Base-by-base conservation (phyloP, 2,329 filamentous ascomycete species). In the Fusarium sp. region DNA sequence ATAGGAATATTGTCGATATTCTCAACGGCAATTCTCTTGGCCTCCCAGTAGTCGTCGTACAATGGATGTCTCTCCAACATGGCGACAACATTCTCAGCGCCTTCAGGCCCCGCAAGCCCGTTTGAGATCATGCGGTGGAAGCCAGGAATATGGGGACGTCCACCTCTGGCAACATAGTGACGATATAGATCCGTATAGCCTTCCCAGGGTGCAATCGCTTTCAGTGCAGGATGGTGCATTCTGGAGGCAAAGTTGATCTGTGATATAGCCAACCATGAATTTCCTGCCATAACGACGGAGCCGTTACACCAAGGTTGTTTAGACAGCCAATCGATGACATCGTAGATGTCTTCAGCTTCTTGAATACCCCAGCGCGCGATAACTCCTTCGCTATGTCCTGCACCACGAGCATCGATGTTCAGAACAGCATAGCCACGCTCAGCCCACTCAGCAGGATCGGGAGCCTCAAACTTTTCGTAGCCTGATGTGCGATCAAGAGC, bases 91-190 rank as follows among this genome's bases (percentile, higher is more conserved):
- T 41, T 39, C 44, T 63, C 56, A 5, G 9, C 46, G 2, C 31
- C 37, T 27, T 61, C 33, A 6, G 35, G 56, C 12, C 44, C 56
- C 7, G 46, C 56, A 18, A 61, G 25, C 2, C 56, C 45, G 3
- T 69, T 62, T 19, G 56, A 45, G 15, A 78, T 70, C 4, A 76
- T 27, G 19, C 63, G 56, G 21, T 76, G 60, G 42, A 70, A 64
- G 16, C 60, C 25, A 18, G 63, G 55, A 15, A 61, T 54, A n/a
- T 60, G 56, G 3, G 49, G 56, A 37, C 77, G 66, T 3, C 78
- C 78, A 1, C 78, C 78, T 3, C 78, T 73, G 11, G 60, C 73
- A 33, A 78, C 59, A 1, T 67, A 72, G 44, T 80, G 76, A 2
- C 69, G 60, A 21, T 66, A 72, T 7, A 61, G 37, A 27, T 69